These are phyloP conservation scores for Penicillium tannophilum DNA, from an alignment of 495 filamentous ascomycete genomes.

Conservation along the genomic window DNA sequence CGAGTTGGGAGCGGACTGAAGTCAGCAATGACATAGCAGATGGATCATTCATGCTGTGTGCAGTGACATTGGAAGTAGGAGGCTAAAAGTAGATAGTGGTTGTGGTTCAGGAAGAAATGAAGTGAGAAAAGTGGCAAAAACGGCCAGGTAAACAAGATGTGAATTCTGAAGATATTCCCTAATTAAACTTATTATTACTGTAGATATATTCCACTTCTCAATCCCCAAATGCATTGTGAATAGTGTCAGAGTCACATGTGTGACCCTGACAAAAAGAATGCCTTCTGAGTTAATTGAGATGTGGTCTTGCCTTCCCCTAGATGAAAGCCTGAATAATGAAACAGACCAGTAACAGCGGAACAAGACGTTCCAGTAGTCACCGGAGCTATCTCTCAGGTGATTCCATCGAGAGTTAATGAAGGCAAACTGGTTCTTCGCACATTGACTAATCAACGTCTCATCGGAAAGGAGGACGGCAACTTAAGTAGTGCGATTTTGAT, in stretches of 20 bases:
- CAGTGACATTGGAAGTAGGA: not conserved
- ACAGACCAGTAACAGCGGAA: conserved; percentile 37
- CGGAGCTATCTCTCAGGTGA: conserved; percentile 29
- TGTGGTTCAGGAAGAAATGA: not conserved
- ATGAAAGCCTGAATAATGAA: conserved; percentile 32
- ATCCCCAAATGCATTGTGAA: conserved; percentile 28
- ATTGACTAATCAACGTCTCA: conserved; percentile 92
- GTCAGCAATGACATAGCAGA: not conserved
- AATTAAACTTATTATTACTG: conserved; percentile 9
- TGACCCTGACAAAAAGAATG: conserved; percentile 18
- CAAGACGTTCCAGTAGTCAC: conserved; percentile 40
- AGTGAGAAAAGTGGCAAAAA: not conserved
- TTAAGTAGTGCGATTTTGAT: conserved; percentile 74
- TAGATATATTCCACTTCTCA: conserved; percentile 27
- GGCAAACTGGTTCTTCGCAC: conserved; percentile 75
- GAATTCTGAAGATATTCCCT: conserved; percentile 5
- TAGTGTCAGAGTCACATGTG: no score
- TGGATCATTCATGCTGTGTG: not conserved
- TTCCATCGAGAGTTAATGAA: conserved; percentile 36
- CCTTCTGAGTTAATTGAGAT: conserved; percentile 30
- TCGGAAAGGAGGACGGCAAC: conserved; percentile 76
- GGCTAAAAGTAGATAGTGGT: not conserved
- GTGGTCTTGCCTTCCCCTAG: conserved; percentile 44
- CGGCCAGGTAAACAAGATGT: not conserved
- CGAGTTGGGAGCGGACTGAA: conserved; percentile 20